Evolutionary conservation across 768 basidiomycete species (phyloP), one percentile per base, ranked within the genome.

Genomic region (Clitopilus hobsonii): DNA sequence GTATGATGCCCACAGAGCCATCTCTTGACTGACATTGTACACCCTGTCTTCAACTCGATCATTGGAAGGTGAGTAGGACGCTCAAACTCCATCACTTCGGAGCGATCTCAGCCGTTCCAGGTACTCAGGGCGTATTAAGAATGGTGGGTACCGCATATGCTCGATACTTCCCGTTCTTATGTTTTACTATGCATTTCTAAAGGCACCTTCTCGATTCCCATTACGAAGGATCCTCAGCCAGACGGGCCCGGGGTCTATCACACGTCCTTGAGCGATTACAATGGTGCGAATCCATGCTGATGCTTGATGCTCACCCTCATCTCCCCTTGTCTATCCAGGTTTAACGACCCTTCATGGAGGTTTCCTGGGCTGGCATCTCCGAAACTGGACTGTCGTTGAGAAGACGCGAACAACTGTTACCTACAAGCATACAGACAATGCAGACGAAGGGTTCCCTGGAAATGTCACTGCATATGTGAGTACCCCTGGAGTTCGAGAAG

Each of bases 291-390:
- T 26, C 36, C 26, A 5, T 36, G 16, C 36, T 32, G 16, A 23
- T 11, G 32, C 36, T 28, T 10, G 24, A 18, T 3, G 49, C 0
- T 1, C 5, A 53, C 16, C 24, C 26, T 13, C 11, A 18, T 5
- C 28, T 27, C n/a, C 23, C 25, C 13, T 14, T 10, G n/a, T 18
- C 26, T 22, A 8, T 36, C 36, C 16, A 5, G 32, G 38, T 14
- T 16, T 27, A 13, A 20, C 49, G 18, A n/a, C 26, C 16, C 25
- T n/a, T 54, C 67, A 66, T 65, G 11, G 61, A 73, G 61, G 76
- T 77, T 32, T 80, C 79, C 0, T 67, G 83, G 1, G 82, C 11
- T 84, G 76, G 74, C 82, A 83, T 60, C 71, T 73, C 14, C 74
- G 76, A 10, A 77, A 75, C 64, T 83, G 81, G 81, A 78, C 74